Base-by-base conservation (phyloP, 345 rosid species). In the Dimocarpus longan region DNA sequence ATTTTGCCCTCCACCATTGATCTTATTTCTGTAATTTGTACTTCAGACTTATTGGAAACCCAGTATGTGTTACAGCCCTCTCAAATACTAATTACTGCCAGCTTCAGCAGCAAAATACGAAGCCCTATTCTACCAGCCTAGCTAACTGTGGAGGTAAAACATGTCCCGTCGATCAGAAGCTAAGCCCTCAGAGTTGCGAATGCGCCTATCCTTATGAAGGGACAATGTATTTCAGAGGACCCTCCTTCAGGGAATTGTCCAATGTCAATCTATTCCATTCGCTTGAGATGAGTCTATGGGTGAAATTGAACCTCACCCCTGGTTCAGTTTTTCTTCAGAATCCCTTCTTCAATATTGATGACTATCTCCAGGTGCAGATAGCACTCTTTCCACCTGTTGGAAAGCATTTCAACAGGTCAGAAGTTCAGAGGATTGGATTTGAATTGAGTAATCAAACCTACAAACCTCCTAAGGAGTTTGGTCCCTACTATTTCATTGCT, bases 171-270 rank as follows among this genome's bases (percentile, higher is more conserved):
- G 93, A 93, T 78, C 94, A 90, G 85, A 94, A 86, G 87, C 82
- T 91, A 5, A 96, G 94, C 81, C 99, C 99, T 84, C 98, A 93
- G 79, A 94, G 94, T 76, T 94, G 99, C 71, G 93, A 88, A 82
- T 96, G 99, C 46, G 91, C 92, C 21, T 90, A 89, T 81, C 99
- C 99, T 59, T 94, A 85, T 26, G 92, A 90, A 86, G 99, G 99
- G 57, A 93, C 93, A 67, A 66, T 96, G 60, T 92, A 89, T 82
- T 96, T 94, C 85, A 80, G 95, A 86, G 97, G 87, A 22, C 91
- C 97, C 43, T 79, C 82, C 80, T 96, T 94, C 86, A 89, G 92
- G 86, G 97, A 89, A 54, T 44, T 90, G 74, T 82, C 95, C 50
- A 88, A 87, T 84, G 90, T 74, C 42, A 84, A 81, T 54, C 26